Conservation (phyloP, 2,329 filamentous ascomycete genomes). For the Diaporthe velutina region DNA sequence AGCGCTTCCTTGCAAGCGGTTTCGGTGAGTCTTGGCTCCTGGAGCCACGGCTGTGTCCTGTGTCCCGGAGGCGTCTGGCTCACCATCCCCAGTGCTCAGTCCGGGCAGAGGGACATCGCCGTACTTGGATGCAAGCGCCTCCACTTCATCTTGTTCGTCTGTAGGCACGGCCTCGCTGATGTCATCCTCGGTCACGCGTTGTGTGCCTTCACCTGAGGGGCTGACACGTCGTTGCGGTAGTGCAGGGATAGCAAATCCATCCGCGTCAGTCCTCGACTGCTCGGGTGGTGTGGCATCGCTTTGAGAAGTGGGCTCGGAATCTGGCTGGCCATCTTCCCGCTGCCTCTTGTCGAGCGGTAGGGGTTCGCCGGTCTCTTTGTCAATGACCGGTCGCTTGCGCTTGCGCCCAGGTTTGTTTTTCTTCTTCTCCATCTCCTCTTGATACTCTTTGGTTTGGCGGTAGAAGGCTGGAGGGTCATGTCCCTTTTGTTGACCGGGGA, state of each 20-base stretch:
- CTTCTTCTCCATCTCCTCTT: slow-evolving; percentile 65
- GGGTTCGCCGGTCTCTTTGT: slow-evolving; percentile 47
- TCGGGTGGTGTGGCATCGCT: slow-evolving; percentile 50
- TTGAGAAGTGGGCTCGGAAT: slow-evolving; percentile 1
- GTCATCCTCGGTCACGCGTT: slow-evolving; percentile 47
- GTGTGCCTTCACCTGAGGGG: background rate
- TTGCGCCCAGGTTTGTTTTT: slow-evolving; percentile 53
- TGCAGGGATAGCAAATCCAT: slow-evolving; percentile 76
- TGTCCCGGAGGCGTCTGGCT: background rate
- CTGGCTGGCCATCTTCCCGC: background rate
- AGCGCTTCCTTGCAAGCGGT: slow-evolving; percentile 35
- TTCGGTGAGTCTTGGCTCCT: slow-evolving; percentile 39
- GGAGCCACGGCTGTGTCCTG: background rate
- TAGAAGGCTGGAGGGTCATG: slow-evolving; percentile 90
- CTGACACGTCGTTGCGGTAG: slow-evolving; percentile 51
- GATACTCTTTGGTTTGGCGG: slow-evolving; percentile 71
- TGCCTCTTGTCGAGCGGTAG: slow-evolving; percentile 44
- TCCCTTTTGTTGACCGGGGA: slow-evolving; percentile 66
- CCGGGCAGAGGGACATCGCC: slow-evolving; percentile 50
- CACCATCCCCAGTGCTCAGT: background rate
- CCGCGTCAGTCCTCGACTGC: slow-evolving; percentile 63
- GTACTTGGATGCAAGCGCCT: slow-evolving; percentile 57
- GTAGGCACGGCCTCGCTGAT: slow-evolving; percentile 35
- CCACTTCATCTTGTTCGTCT: slow-evolving; percentile 43
- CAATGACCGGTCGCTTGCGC: slow-evolving; percentile 55